A percentile compares a stretch with the other conserved stretches of the same genome.
Conservation (phyloP, 2,329 filamentous ascomycete species). For the Phialophora verrucosa region DNA sequence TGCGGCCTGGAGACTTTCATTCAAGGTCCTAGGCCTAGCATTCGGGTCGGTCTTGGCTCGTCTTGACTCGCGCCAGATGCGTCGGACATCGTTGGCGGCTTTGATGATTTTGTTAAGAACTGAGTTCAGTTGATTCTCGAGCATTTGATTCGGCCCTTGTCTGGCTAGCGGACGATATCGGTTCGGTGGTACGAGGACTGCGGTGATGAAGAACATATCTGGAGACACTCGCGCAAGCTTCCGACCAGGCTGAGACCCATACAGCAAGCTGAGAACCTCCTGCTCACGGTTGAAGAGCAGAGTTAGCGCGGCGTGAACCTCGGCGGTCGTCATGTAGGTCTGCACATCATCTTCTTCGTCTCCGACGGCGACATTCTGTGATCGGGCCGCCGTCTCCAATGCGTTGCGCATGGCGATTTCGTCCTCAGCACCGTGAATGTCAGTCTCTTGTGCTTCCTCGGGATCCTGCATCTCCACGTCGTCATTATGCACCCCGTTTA, state of each 20-base stretch:
- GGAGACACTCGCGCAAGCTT: constrained; percentile 66
- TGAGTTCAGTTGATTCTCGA: constrained; percentile 86
- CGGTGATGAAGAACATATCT: constrained; percentile 93
- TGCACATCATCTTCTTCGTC: constrained; percentile 59
- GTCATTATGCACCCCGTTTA: constrained; percentile 51
- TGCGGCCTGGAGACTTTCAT: constrained; percentile 77
- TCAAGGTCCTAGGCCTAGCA: constrained; percentile 68
- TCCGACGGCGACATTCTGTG: constrained; percentile 43
- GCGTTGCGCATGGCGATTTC: constrained; percentile 61
- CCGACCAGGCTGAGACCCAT: constrained; percentile 74
- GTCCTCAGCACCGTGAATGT: constrained; percentile 63
- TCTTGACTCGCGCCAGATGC: constrained; percentile 72
- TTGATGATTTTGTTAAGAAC: constrained; percentile 85
- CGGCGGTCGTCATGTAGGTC: constrained; percentile 79
- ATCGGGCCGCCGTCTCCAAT: constrained; percentile 43
- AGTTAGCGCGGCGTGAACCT: constrained; percentile 78
- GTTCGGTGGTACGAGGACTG: constrained; percentile 88
- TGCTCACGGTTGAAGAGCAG: constrained; percentile 86
- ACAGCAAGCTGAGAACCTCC: constrained; percentile 82
- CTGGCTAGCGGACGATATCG: constrained; percentile 85
- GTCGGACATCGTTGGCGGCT: constrained; percentile 72
- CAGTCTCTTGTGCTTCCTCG: constrained; percentile 57
- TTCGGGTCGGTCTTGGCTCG: constrained; percentile 47
- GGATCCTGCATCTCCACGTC: constrained; percentile 51
- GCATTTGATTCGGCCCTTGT: constrained; percentile 78